These are phyloP conservation scores for Saccharomyces hybrid DNA, from an alignment of 1,139 yeast species.

Conservation along the genomic window DNA sequence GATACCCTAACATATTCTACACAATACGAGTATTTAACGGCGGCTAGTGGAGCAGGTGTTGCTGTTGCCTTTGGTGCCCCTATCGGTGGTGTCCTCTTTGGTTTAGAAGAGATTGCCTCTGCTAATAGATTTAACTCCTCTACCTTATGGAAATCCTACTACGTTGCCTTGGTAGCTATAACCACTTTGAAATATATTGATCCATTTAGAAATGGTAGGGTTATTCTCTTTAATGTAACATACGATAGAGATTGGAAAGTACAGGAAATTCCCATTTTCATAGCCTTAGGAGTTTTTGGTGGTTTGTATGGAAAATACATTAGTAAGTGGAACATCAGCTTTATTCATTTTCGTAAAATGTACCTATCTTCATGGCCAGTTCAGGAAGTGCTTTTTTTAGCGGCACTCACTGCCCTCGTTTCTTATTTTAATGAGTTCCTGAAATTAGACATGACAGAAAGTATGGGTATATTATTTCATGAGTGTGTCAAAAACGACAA, in stretches of 20 bases:
- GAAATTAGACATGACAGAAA: slow-evolving; percentile 85
- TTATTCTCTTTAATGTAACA: slow-evolving; percentile 81
- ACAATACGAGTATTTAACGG: slow-evolving; percentile 50
- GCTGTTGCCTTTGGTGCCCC: slow-evolving; percentile 93
- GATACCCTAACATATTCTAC: slow-evolving; percentile 40
- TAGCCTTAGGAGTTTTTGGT: slow-evolving; percentile 79
- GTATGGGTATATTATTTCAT: slow-evolving; percentile 82
- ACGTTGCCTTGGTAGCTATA: slow-evolving; percentile 84
- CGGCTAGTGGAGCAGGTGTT: slow-evolving; percentile 90
- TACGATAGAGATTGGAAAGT: slow-evolving; percentile 84
- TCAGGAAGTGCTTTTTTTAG: slow-evolving; percentile 61
- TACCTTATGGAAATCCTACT: slow-evolving; percentile 86
- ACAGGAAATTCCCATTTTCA: slow-evolving; percentile 74
- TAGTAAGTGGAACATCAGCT: slow-evolving; percentile 69
- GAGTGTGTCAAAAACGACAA: slow-evolving; percentile 51
- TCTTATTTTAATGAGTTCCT: slow-evolving; percentile 81
- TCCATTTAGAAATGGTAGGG: slow-evolving; percentile 91
- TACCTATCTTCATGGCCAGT: slow-evolving; percentile 43
- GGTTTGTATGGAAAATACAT: slow-evolving; percentile 83
- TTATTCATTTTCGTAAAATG: slow-evolving; percentile 69
- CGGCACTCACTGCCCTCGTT: slow-evolving; percentile 63
- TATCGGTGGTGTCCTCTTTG: slow-evolving; percentile 86
- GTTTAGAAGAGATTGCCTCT: slow-evolving; percentile 49
- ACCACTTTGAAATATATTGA: slow-evolving; percentile 66
- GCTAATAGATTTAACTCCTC: slow-evolving; percentile 52